Percentiles rank a stretch among this genome's conserved stretches.
These are phyloP conservation scores for Penicillium corylophilum DNA, from an alignment of 2,329 filamentous ascomycete species.

Conservation along the genomic window DNA sequence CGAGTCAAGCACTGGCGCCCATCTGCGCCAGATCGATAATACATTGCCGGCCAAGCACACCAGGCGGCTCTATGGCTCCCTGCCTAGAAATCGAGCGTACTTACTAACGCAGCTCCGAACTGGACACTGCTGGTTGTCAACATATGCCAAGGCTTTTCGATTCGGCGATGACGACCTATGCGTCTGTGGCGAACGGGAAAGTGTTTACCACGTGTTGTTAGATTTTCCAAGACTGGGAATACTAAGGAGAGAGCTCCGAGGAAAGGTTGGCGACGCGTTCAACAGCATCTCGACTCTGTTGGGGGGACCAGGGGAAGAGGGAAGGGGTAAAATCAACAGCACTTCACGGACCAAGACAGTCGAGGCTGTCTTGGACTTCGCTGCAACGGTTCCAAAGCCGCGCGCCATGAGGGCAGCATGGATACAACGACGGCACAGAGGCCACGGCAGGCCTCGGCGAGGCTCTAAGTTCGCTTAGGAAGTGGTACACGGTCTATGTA, in stretches of 20 bases:
- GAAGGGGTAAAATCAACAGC: background rate
- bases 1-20: background rate
- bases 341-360: background rate
- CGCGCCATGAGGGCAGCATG: background rate
- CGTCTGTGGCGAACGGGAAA: no score
- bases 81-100: constrained; percentile 12
- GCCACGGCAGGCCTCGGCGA: no score
- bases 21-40: background rate
- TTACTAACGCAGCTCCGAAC: constrained; percentile 15
- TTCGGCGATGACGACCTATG: no score
- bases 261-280: background rate
- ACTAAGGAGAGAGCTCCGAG: background rate
- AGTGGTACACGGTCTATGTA: no score
- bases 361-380: background rate
- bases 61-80: background rate
- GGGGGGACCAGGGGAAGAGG: background rate
- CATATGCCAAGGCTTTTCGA: background rate
- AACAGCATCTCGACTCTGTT: background rate
- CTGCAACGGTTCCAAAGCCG: background rate
- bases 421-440: no score
- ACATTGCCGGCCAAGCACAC: background rate
- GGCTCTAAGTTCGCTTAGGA: no score
- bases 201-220: background rate
- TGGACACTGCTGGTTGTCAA: constrained; percentile 16
- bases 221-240: constrained; percentile 4